These are phyloP conservation scores for Tricholoma furcatifolium DNA, from an alignment of 768 basidiomycete genomes.

Conservation along the genomic window DNA sequence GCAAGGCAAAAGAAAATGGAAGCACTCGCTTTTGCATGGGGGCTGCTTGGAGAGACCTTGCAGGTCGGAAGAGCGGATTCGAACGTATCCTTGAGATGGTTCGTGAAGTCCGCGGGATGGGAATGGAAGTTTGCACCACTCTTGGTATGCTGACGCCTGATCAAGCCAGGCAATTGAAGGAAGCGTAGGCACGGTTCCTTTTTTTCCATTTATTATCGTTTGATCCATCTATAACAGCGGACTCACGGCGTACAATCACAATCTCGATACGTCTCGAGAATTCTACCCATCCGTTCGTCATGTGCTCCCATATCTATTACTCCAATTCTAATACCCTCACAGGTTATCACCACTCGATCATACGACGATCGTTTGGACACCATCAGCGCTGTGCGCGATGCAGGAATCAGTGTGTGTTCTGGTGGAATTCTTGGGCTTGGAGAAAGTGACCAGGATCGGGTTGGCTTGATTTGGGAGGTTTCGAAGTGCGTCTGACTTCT, in stretches of 20 bases:
- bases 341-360: slow-evolving; percentile 94
- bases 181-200: slow-evolving; percentile 64
- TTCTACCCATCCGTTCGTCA: slow-evolving; percentile 82
- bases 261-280: slow-evolving; percentile 96
- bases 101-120: slow-evolving; percentile 85
- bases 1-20: slow-evolving; percentile 93
- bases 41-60: slow-evolving; percentile 95
- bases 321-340: neutral
- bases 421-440: slow-evolving; percentile 96
- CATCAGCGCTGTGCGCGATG: slow-evolving; percentile 86
- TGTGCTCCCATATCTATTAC: neutral
- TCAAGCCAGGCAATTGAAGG: slow-evolving; percentile 88
- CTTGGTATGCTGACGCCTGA: slow-evolving; percentile 95
- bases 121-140: slow-evolving; percentile 99
- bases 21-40: slow-evolving; percentile 99
- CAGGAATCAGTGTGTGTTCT: slow-evolving; percentile 96
- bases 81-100: slow-evolving; percentile 95
- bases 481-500: slow-evolving; percentile 60
- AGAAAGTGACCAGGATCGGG: slow-evolving; percentile 85
- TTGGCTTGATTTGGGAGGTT: slow-evolving; percentile 93
- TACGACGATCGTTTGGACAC: slow-evolving; percentile 94
- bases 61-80: slow-evolving; percentile 90
- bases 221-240: slow-evolving; percentile 48
- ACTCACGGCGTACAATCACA: slow-evolving; percentile 97
- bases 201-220: neutral